These are phyloP conservation scores for Syzygium jambos DNA, from an alignment of 345 rosid genomes.

Conservation along the genomic window DNA sequence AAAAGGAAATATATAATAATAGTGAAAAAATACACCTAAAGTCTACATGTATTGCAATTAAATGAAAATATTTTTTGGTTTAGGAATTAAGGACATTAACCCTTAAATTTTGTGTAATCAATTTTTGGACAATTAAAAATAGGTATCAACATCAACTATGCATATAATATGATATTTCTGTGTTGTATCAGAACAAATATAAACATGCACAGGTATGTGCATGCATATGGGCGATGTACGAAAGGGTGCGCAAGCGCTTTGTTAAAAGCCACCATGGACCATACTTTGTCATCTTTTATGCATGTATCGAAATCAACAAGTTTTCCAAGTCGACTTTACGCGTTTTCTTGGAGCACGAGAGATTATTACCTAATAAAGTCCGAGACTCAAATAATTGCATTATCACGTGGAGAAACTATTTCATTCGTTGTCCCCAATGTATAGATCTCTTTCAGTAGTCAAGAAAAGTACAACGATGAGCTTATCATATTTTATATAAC, in stretches of 20 bases:
- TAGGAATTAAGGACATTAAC: no score
- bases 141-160: not conserved
- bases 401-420: not conserved
- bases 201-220: not conserved
- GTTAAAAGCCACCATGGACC: not conserved
- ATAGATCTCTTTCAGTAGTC: not conserved
- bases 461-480: not conserved
- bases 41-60: no score
- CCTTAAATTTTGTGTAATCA: no score
- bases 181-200: not conserved
- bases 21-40: no score
- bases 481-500: not conserved
- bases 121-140: no score
- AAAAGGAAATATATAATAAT: no score
- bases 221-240: not conserved
- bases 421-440: not conserved
- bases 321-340: not conserved
- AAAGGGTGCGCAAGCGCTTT: not conserved
- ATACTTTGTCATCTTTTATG: not conserved
- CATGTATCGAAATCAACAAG: not conserved
- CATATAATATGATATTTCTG: not conserved
- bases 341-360: not conserved
- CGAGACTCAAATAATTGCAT: not conserved
- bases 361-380: not conserved
- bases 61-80: no score